These are phyloP conservation scores for Hypoxylon cercidicola DNA, from an alignment of 495 filamentous ascomycete species.

Conservation along the genomic window DNA sequence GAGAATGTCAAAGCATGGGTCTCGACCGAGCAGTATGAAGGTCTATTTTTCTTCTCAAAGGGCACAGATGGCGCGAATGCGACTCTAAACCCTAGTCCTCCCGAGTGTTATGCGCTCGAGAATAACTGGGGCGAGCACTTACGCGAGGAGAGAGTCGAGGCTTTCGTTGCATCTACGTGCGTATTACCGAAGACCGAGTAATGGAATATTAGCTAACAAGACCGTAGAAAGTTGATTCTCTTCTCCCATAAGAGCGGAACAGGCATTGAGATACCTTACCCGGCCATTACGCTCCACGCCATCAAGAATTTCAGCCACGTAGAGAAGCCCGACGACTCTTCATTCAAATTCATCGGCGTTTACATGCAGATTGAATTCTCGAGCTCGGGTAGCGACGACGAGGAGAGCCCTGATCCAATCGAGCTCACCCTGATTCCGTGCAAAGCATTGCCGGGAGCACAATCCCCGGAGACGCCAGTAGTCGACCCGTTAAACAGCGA, in stretches of 20 bases:
- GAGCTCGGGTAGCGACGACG: constrained; percentile 63
- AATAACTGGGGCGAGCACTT: constrained; percentile 49
- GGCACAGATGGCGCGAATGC: constrained; percentile 36
- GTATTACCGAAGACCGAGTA: constrained; percentile 27
- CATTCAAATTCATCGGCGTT: constrained; percentile 54
- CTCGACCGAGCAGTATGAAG: constrained; percentile 52
- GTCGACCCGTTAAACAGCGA: constrained; percentile 47
- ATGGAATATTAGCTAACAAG: constrained; percentile 24
- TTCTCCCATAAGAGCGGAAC: constrained; percentile 68
- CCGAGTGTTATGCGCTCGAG: constrained; percentile 45
- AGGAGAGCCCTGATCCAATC: constrained; percentile 75
- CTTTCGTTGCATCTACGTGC: constrained; percentile 85
- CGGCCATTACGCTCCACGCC: constrained; percentile 87
- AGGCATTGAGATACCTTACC: constrained; percentile 87
- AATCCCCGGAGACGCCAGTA: constrained; percentile 16
- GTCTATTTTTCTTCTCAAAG: constrained; percentile 62
- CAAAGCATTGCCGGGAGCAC: constrained; percentile 23
- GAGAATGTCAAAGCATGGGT: constrained; percentile 70
- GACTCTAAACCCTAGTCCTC: constrained; percentile 42
- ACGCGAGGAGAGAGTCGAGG: constrained; percentile 65
- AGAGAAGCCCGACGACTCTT: constrained; percentile 38
- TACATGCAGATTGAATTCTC: constrained; percentile 82
- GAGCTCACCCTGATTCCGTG: constrained; percentile 79
- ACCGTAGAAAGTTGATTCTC: constrained; percentile 73
- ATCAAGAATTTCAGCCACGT: constrained; percentile 68